A percentile compares a stretch with the other conserved stretches of the same genome.
Evolutionary conservation across 768 basidiomycete species (phyloP).

Genomic region (Tylopilus balloui): DNA sequence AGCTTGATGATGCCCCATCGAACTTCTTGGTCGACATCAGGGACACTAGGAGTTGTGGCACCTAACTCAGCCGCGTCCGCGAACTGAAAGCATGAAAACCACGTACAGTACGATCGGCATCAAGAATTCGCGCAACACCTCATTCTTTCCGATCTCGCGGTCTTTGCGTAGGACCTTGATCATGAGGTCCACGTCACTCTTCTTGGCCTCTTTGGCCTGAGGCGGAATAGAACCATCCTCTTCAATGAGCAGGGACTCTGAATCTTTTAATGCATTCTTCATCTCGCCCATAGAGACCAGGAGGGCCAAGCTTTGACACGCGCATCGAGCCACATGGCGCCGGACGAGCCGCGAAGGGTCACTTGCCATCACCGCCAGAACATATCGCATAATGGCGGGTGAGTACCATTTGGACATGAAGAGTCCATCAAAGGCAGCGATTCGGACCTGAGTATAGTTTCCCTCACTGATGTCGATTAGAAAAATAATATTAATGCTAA

Average conservation of each 20-base stretch:
- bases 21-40: constrained; percentile 80
- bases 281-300: constrained; percentile 89
- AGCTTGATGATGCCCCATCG: constrained; percentile 90
- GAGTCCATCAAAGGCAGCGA: constrained; percentile 91
- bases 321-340: constrained; percentile 80
- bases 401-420: constrained; percentile 87
- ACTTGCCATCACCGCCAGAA: constrained; percentile 79
- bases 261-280: constrained; percentile 67
- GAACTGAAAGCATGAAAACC: constrained; percentile 4
- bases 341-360: constrained; percentile 82
- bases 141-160: constrained; percentile 76
- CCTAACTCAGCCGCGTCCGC: neutral
- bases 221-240: constrained; percentile 75
- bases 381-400: constrained; percentile 78
- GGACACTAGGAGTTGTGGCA: constrained; percentile 43
- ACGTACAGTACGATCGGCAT: constrained; percentile 79
- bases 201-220: constrained; percentile 70
- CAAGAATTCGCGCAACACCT: constrained; percentile 71
- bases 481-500: neutral
- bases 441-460: constrained; percentile 86
- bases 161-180: constrained; percentile 87
- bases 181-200: constrained; percentile 78
- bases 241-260: constrained; percentile 76
- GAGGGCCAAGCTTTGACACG: constrained; percentile 83
- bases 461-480: constrained; percentile 65